Conservation (phyloP, 1,284 basidiomycete genomes). For the Cystobasidium sp. region DNA sequence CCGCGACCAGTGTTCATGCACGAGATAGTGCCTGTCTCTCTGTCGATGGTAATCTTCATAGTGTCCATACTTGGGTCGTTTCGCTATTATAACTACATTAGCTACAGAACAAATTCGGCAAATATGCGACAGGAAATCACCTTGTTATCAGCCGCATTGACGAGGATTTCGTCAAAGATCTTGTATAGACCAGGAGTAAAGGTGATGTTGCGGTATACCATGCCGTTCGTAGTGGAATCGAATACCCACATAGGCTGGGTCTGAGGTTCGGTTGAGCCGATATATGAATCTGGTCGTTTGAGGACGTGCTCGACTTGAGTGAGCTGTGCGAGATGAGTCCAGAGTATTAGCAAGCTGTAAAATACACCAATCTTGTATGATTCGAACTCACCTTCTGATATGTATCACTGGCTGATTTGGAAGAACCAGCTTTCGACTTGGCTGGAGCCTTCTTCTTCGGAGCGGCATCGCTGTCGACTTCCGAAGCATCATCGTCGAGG, state of each 20-base stretch:
- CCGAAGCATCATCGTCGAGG: constrained; percentile 19
- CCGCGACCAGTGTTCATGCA: constrained; percentile 96
- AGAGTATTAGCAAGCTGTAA: not conserved
- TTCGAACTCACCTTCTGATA: constrained; percentile 76
- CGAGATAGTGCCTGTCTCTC: constrained; percentile 82
- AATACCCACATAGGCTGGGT: constrained; percentile 89
- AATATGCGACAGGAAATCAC: constrained; percentile 63
- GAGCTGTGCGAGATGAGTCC: constrained; percentile 63
- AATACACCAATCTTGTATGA: constrained; percentile 23
- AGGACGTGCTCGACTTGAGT: constrained; percentile 96
- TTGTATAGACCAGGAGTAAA: constrained; percentile 99
- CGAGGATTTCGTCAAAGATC: constrained; percentile 98
- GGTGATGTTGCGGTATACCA: constrained; percentile 67
- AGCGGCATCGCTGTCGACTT: constrained; percentile 44
- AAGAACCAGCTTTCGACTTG: constrained; percentile 52
- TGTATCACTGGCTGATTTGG: constrained; percentile 86
- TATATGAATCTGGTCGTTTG: constrained; percentile 96
- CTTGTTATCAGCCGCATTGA: constrained; percentile 99
- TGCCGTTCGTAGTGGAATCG: constrained; percentile 59
- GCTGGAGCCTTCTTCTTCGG: constrained; percentile 36
- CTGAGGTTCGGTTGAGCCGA: constrained; percentile 87
- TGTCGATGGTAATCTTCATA: constrained; percentile 83
- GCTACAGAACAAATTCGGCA: too few species aligned
- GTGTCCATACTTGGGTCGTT: constrained; percentile 87
- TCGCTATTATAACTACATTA: constrained; percentile 63